phyloP scores from a whole-genome alignment of 1,139 yeast genomes.

The Candida sp. region DNA sequence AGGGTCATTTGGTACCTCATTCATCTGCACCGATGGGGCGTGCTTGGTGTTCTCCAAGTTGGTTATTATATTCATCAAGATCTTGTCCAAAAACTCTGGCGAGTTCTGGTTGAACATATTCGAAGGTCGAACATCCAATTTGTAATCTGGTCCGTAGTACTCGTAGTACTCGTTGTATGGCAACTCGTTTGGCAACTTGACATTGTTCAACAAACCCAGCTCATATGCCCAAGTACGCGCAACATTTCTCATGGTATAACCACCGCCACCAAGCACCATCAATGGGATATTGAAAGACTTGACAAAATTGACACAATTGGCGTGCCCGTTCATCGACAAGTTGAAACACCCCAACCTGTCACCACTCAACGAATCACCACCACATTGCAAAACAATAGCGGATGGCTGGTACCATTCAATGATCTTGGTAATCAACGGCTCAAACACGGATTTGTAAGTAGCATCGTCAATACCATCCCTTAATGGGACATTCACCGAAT shows the following conservation, averaged over 20 bases:
- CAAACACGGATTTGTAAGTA: conserved; percentile 85
- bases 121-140: conserved; percentile 91
- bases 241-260: conserved; percentile 97
- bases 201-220: conserved; percentile 86
- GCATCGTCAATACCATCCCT: conserved; percentile 97
- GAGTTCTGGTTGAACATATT: conserved; percentile 98
- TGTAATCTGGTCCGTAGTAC: conserved; percentile 96
- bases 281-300: conserved; percentile 87
- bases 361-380: conserved; percentile 95
- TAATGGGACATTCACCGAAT: conserved; percentile 88
- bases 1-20: conserved; percentile 82
- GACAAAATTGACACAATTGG: conserved; percentile 90
- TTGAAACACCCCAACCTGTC: conserved; percentile 97
- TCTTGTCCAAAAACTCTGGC: conserved; percentile 89
- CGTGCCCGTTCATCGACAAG: conserved; percentile 90
- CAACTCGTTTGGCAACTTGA: conserved; percentile 76
- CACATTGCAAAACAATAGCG: conserved; percentile 95
- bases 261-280: conserved; percentile 98
- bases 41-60: conserved; percentile 89
- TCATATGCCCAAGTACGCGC: conserved; percentile 97
- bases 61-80: conserved; percentile 73
- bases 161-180: conserved; percentile 98
- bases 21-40: conserved; percentile 97
- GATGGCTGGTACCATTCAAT: conserved; percentile 95
- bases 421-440: conserved; percentile 81